Evolutionary conservation across 2,329 filamentous ascomycete genomes (phyloP), one percentile per base, ranked within the genome.

Genomic region (Dissoconium aciculare): DNA sequence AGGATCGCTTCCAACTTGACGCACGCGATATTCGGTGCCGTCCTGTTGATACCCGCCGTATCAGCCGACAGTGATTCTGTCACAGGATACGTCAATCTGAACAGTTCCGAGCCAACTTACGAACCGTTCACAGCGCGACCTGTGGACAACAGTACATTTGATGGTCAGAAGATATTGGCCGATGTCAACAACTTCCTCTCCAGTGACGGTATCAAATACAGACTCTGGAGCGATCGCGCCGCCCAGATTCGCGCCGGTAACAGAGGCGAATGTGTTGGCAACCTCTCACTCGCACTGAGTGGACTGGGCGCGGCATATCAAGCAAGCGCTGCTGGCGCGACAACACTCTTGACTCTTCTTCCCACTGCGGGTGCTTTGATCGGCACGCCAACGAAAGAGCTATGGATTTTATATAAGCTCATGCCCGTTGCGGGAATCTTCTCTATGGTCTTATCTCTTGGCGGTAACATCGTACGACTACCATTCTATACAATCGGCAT

Each of bases 391-490:
- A 25, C 21, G 4, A 35, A 17, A 6, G 28, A 35, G 16, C 14
- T 35, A 5, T 35, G 33, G 33, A 17, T 31, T 5, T 11, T 35
- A 24, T 31, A 31, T 12, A 35, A 31, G 15, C 11, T 35, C 14
- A 31, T 35, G 21, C 28, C 33, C 11, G 5, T 35, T 6, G 33
- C 33, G 4, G 33, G 28, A 11, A 15, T 35, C 11, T 8, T 32
- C 3, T 25, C 23, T 4, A 31, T 35, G 28, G 19, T 31, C 4
- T 13, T 35, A 13, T 35, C 28, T 4, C 24, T 35, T 12, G 33
- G 33, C 5, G 33, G 33, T 4, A 31, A 35, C 17, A 26, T 31
- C 12, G 31, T 27, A 14, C n/a, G n/a, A n/a, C n/a, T n/a, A n/a
- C n/a, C n/a, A 9, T n/a, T n/a, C n/a, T n/a, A n/a, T n/a, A n/a